These are phyloP conservation scores for Stagonosporopsis rhizophila DNA, from an alignment of 2,329 filamentous ascomycete genomes.

Conservation along the genomic window DNA sequence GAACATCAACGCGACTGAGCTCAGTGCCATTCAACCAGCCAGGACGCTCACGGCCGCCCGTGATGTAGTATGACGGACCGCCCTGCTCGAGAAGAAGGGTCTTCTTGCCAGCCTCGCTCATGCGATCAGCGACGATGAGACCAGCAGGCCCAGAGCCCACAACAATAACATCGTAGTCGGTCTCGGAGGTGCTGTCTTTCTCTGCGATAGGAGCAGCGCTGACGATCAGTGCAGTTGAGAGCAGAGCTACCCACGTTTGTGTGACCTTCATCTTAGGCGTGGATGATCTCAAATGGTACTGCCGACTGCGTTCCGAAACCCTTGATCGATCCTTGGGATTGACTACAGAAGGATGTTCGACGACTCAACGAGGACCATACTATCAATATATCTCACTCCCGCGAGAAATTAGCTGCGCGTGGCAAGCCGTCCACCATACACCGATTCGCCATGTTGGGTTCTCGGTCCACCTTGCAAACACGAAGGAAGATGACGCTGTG, in stretches of 20 bases:
- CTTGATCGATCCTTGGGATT: constrained; percentile 4
- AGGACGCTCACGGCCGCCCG: constrained; percentile 57
- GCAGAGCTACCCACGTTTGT: constrained; percentile 20
- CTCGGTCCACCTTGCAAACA: background rate
- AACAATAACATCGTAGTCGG: constrained; percentile 35
- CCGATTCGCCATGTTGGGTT: background rate
- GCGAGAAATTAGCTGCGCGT: background rate
- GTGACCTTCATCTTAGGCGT: constrained; percentile 17
- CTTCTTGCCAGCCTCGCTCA: constrained; percentile 61
- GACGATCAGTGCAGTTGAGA: constrained; percentile 17
- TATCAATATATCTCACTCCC: constrained; percentile 14
- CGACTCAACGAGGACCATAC: background rate
- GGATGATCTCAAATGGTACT: background rate
- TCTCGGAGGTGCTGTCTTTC: constrained; percentile 6
- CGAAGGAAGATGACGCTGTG: constrained; percentile 17
- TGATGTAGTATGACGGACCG: constrained; percentile 58
- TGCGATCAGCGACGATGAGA: constrained; percentile 59
- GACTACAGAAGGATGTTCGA: constrained; percentile 5
- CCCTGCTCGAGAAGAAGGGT: constrained; percentile 62
- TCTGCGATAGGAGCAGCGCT: constrained; percentile 11
- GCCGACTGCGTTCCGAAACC: constrained; percentile 2
- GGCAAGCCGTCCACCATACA: background rate
- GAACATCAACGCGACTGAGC: constrained; percentile 61
- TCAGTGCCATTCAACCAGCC: constrained; percentile 58
- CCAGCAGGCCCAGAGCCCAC: constrained; percentile 59